phyloP scores from a whole-genome alignment of 257 asterid species.

The Thymus mandschuricus region DNA sequence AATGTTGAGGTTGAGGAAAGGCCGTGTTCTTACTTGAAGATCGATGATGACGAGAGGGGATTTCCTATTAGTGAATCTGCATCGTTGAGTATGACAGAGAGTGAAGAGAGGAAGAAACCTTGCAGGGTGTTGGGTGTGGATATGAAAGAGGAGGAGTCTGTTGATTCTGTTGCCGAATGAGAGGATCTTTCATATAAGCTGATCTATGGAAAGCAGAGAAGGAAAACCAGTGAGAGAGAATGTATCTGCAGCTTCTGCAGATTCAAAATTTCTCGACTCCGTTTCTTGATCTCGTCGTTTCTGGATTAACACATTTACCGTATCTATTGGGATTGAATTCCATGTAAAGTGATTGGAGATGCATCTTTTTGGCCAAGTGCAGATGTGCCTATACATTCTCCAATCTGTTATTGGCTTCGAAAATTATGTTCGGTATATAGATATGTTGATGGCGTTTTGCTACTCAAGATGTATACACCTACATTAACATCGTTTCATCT shows the following conservation, averaged over 20 bases:
- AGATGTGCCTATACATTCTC: background rate
- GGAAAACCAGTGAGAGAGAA: no score
- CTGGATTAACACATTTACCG: background rate
- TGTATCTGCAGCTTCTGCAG: background rate
- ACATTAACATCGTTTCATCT: background rate
- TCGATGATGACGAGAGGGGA: conserved; percentile 50
- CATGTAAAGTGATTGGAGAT: background rate
- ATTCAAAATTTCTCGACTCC: background rate
- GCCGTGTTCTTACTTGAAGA: conserved; percentile 59
- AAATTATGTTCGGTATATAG: background rate
- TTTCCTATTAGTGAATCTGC: conserved; percentile 58
- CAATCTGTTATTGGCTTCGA: background rate
- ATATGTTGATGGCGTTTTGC: background rate
- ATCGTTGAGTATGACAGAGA: conserved; percentile 35
- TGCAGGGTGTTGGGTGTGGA: conserved; percentile 40
- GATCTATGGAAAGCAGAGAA: no score
- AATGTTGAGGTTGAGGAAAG: conserved; percentile 65
- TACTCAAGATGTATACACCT: background rate
- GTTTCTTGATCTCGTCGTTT: background rate
- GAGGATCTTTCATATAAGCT: no score
- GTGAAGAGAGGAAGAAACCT: conserved; percentile 49
- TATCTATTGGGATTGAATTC: conserved; percentile 3
- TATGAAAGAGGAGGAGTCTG: conserved; percentile 41
- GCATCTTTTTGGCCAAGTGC: background rate
- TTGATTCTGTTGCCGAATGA: no score